A percentile compares a stretch with the other conserved stretches of the same genome.
Conservation (phyloP, 2,329 filamentous ascomycete species). For the Sporothrix brasiliensis region DNA sequence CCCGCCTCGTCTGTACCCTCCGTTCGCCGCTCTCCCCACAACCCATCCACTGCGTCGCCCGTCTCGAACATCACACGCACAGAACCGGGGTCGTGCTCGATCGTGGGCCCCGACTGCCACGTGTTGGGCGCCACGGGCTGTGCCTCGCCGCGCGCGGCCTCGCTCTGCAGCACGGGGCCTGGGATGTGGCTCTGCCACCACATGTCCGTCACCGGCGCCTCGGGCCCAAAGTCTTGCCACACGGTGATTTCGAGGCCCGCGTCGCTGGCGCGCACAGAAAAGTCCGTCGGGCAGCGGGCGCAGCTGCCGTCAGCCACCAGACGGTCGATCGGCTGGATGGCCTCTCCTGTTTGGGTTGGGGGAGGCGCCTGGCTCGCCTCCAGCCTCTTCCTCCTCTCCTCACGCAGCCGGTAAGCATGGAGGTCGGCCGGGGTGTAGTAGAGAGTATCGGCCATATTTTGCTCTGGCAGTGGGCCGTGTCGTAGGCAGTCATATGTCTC, state of each 20-base stretch:
- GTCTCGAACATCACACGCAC: background rate
- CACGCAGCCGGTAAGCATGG: background rate
- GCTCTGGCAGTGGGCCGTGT: too few species aligned
- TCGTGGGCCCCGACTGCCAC: background rate
- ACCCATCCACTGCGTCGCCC: too few species aligned
- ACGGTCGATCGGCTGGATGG: too few species aligned
- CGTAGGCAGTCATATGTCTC: too few species aligned
- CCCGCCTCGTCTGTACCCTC: too few species aligned
- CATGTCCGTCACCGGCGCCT: background rate
- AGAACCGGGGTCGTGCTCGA: background rate
- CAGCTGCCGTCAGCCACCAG: background rate
- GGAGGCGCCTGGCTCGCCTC: background rate
- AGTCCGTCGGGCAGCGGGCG: conserved; percentile 18
- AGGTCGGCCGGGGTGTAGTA: too few species aligned
- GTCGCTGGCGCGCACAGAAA: background rate
- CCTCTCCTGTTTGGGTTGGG: too few species aligned
- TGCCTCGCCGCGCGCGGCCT: background rate
- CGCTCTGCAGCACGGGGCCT: background rate
- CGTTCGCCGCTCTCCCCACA: too few species aligned
- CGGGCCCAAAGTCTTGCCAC: conserved; percentile 9
- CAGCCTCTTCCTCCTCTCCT: too few species aligned
- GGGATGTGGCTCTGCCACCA: conserved; percentile 11
- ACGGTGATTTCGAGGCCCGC: background rate
- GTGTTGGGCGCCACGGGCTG: background rate
- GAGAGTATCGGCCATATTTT: too few species aligned